Percentiles rank a stretch among this genome's conserved stretches.
These are phyloP conservation scores for Bipolaris gigantea DNA, from an alignment of 2,329 filamentous ascomycete species.

Conservation along the genomic window DNA sequence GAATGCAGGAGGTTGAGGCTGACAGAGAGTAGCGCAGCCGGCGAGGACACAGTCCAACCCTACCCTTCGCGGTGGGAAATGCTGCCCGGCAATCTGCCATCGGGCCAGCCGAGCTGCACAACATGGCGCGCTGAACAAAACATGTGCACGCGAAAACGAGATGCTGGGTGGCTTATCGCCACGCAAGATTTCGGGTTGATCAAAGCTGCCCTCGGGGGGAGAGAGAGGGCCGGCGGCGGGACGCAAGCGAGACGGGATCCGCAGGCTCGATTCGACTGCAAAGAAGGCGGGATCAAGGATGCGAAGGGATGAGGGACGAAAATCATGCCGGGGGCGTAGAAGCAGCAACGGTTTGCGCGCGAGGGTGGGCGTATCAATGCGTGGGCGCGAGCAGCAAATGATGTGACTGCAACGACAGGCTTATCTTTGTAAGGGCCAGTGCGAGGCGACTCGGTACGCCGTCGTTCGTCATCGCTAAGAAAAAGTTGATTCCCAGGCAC, in stretches of 20 bases:
- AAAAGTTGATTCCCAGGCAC: slow-evolving; percentile 29
- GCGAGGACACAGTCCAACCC: slow-evolving; percentile 8
- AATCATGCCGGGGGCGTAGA: not conserved
- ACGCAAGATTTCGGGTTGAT: not conserved
- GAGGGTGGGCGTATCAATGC: slow-evolving; percentile 5
- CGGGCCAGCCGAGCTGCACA: not conserved
- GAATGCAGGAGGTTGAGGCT: slow-evolving; percentile 13
- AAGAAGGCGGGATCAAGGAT: slow-evolving; percentile 6
- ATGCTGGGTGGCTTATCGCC: not conserved
- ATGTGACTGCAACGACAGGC: slow-evolving; percentile 22
- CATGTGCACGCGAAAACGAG: not conserved
- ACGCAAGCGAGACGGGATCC: not conserved
- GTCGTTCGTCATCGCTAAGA: slow-evolving; percentile 34
- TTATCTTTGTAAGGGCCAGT: slow-evolving; percentile 15
- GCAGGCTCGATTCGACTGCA: not conserved
- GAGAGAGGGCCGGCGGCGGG: not conserved
- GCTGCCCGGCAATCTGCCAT: not conserved
- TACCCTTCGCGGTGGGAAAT: slow-evolving; percentile 4
- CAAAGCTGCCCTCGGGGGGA: not conserved
- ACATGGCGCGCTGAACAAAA: slow-evolving; percentile 4
- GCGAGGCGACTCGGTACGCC: slow-evolving; percentile 10
- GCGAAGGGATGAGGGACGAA: not conserved
- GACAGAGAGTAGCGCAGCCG: slow-evolving; percentile 4
- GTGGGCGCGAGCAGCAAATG: slow-evolving; percentile 5
- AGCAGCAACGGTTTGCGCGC: slow-evolving; percentile 8